Base-by-base conservation (phyloP, 805 yeast genomes). In the Kuraishia piskuri region DNA sequence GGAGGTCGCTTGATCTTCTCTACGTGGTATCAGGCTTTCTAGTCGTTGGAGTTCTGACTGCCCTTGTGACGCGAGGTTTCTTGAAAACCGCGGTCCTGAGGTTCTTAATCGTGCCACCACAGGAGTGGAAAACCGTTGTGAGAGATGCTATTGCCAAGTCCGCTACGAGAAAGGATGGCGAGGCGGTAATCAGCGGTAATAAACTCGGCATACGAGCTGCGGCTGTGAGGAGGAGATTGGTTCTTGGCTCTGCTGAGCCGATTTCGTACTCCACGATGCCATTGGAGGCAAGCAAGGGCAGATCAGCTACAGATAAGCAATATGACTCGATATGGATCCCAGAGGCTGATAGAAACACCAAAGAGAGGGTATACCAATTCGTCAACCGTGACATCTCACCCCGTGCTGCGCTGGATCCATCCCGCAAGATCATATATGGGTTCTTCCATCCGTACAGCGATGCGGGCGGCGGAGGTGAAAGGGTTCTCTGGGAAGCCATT, bases 391-490 rank as follows among this genome's bases (percentile, higher is more conserved):
- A 58, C 19, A 53, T 67, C 21, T 64, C 52, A 19, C 63, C 66
- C 8, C 61, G 76, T 44, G 70, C 64, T 51, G 65, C 66, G 2
- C 57, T 62, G 2, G 79, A 76, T 59, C 66, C 70, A 1, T 54
- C 58, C 17, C 63, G 88, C 24, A 66, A 62, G 46, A 59, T 75
- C 9, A 67, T 89, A 10, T 85, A 74, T 64, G 99, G 98, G 5
- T 91, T 87, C 63, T 90, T 94, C 72, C 99, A 94, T 69, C 99
- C 99, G 0, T 88, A 85, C 61, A 90, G 97, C 58, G 88, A 88
- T 65, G 95, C 96, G 45, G 96, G 96, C 49, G 99, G 99, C 20
- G 99, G 99, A 26, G 99, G 99, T 22, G 99, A 94, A 65, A 80
- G 92, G 54, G 99, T 94, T 0, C 72, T 94, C 46, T 94, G 99